Base-by-base conservation (phyloP, 2,329 filamentous ascomycete species). In the Cordyceps cicadae region DNA sequence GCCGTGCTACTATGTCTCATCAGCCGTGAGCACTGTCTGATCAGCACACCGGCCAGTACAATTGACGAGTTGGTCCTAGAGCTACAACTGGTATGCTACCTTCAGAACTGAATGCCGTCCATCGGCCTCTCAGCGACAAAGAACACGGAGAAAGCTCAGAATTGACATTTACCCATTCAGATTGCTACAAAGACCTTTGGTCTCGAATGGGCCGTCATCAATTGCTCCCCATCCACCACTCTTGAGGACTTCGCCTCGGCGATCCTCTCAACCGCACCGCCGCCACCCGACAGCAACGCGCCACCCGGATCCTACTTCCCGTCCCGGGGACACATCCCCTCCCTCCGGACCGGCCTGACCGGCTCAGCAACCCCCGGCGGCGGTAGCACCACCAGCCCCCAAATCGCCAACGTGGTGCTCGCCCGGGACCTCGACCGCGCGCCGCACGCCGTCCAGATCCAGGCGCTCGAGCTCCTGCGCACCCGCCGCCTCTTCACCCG, bases 21-120 rank as follows among this genome's bases (percentile, higher is more conserved):
- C 64, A 86, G 87, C 62, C 83, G 87, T 65, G 89, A 96, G 72
- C 92, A 97, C 73, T 96, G 91, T 75, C 86, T 97, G 67, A 85
- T 97, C 69, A 88, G 91, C 73, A 89, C 90, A 17, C 82, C 86
- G 2, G 71, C 76, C 5, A 76, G 82, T 41, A 76, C 78, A 57
- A 75, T 93, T 61, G 80, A 88, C 71, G 81, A 86, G 65, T 78
- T 96, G n/a, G 80, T 87, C 49, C 80, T 84, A 57, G 91, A 96
- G 72, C 77, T 96, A 24, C 81, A 84, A 64, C 76, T 94, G 69
- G 88, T 90, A 68, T 48, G 64, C 11, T 41, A 32, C 39, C 15
- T 12, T 21, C 32, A 32, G 12, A 21, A 29, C 1, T 7, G 2
- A 34, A 17, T n/a, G 15, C 51, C 39, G 14, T 5, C 24, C 11